A percentile compares a stretch with the other conserved stretches of the same genome.
Conservation (phyloP, 331 rosid species). For the Cucumis variabilis region DNA sequence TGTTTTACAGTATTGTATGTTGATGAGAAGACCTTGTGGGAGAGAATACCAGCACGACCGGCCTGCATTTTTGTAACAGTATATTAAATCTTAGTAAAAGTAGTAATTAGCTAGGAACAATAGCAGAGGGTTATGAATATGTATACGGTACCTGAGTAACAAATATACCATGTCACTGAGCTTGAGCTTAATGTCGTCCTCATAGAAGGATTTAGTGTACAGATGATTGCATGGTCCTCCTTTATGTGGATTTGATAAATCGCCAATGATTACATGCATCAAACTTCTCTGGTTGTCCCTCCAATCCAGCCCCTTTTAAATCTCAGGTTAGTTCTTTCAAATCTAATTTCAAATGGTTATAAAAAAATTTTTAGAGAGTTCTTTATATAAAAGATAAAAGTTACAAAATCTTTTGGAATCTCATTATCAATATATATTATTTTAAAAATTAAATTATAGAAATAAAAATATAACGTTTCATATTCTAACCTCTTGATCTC, state of each 20-base stretch:
- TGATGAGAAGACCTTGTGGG: constrained; percentile 45
- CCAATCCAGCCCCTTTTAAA: constrained; percentile 36
- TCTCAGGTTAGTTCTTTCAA: neutral
- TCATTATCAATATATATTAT: too few relatives aligned
- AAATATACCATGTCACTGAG: constrained; percentile 44
- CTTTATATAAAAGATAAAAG: too few relatives aligned
- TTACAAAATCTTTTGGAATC: too few relatives aligned
- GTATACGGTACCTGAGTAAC: constrained; percentile 40
- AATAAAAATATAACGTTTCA: too few relatives aligned
- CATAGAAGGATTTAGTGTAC: constrained; percentile 40
- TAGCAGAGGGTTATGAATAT: neutral
- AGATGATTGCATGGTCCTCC: constrained; percentile 49
- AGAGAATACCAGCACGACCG: constrained; percentile 45
- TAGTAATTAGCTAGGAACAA: neutral
- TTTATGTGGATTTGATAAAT: constrained; percentile 44
- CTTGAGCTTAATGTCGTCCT: constrained; percentile 41
- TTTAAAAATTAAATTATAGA: too few relatives aligned
- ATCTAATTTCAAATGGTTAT: too few relatives aligned
- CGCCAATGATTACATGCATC: constrained; percentile 47
- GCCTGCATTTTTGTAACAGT: constrained; percentile 22
- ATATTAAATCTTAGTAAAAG: neutral
- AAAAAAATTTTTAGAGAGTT: too few relatives aligned
- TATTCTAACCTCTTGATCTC: too few relatives aligned
- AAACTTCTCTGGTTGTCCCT: constrained; percentile 37
- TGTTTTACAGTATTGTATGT: constrained; percentile 43